Conservation (phyloP, 441 rosid genomes). For the Jatropha podagrica region DNA sequence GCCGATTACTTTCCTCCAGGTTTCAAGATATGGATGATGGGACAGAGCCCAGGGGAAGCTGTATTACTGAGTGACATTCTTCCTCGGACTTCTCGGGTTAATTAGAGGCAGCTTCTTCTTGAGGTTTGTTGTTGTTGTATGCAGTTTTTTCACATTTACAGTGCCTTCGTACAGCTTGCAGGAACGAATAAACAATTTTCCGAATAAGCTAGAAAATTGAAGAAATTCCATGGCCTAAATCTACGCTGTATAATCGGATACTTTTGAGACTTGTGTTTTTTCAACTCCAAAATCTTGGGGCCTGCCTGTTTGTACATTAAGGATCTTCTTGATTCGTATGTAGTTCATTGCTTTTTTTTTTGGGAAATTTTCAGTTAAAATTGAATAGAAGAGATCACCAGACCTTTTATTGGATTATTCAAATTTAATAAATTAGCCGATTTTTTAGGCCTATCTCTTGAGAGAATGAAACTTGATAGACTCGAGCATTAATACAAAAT, state of each 20-base stretch:
- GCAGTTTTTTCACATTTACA: not conserved
- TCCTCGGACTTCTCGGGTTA: conserved; percentile 13
- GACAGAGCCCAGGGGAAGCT: conserved; percentile 45
- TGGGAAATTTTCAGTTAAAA: not conserved
- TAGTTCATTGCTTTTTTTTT: not conserved
- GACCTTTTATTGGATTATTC: not conserved
- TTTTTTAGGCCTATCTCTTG: no score
- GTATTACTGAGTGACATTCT: conserved; percentile 45
- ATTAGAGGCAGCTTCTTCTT: not conserved
- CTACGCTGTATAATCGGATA: not conserved
- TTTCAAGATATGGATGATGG: conserved; percentile 79
- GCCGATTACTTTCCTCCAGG: conserved; percentile 46
- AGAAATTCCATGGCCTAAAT: not conserved
- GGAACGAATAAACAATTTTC: not conserved
- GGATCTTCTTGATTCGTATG: not conserved
- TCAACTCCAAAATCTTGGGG: no score
- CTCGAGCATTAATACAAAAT: no score
- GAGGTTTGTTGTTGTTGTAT: not conserved
- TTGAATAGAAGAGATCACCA: not conserved
- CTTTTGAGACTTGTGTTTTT: not conserved
- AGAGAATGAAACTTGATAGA: no score
- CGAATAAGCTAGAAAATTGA: not conserved
- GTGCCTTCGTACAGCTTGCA: not conserved
- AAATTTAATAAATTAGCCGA: not conserved
- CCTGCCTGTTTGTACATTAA: not conserved